phyloP scores from a whole-genome alignment of 768 basidiomycete species.

The Kwoniella europaea region DNA sequence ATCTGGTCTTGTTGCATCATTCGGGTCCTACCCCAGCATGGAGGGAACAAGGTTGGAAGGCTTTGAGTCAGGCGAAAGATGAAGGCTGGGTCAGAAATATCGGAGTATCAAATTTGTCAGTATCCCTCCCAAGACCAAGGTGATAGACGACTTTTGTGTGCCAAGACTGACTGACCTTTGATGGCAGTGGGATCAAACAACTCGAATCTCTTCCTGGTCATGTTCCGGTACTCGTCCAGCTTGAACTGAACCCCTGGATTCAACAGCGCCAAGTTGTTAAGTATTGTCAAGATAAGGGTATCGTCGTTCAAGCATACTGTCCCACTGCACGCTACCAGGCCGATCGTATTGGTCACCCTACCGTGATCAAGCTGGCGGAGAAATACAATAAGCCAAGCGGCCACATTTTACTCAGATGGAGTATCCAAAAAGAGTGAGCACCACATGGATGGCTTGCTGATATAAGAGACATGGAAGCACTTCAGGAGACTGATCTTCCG shows the following conservation, averaged over 20 bases:
- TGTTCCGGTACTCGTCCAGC: slow-evolving; percentile 48
- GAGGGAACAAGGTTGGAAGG: slow-evolving; percentile 44
- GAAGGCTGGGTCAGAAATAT: slow-evolving; percentile 44
- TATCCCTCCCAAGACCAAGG: background rate
- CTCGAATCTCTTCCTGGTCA: slow-evolving; percentile 43
- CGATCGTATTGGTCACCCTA: slow-evolving; percentile 59
- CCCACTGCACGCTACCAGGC: slow-evolving; percentile 59
- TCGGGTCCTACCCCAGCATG: slow-evolving; percentile 45
- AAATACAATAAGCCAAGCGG: slow-evolving; percentile 53
- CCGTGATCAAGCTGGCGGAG: slow-evolving; percentile 31
- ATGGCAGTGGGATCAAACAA: slow-evolving; percentile 46
- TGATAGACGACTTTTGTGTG: too few relatives aligned
- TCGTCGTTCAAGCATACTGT: slow-evolving; percentile 60
- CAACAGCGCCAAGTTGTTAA: slow-evolving; percentile 78
- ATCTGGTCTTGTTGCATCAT: slow-evolving; percentile 55
- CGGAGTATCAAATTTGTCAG: slow-evolving; percentile 48
- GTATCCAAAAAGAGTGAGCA: slow-evolving; percentile 61
- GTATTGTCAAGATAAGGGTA: slow-evolving; percentile 69
- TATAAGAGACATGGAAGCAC: too few relatives aligned
- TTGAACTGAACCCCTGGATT: slow-evolving; percentile 63
- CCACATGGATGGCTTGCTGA: background rate
- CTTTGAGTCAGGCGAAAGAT: slow-evolving; percentile 32
- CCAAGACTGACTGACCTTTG: too few relatives aligned
- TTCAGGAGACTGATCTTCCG: too few relatives aligned
- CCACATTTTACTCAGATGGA: slow-evolving; percentile 62